Base-by-base conservation (phyloP, 1,284 basidiomycete species). In the Apiotrichum porosum region DNA sequence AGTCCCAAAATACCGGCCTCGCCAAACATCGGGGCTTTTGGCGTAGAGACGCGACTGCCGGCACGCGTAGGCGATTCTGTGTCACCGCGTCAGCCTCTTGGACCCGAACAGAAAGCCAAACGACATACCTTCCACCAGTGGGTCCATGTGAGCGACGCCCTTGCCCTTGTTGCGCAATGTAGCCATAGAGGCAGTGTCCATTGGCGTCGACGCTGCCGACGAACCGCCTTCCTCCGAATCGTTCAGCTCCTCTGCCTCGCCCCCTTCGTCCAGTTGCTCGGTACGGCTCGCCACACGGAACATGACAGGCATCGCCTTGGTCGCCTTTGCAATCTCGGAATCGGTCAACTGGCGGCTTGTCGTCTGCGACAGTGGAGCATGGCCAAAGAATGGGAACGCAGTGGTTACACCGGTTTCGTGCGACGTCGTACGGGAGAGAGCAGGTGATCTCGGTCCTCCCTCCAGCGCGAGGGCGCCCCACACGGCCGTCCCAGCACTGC, bases 281-380 rank as follows among this genome's bases (percentile, higher is more conserved):
- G 21, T 31, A 12, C 22, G 34, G 21, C 51, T 52, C 1, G 48
- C 39, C 13, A 57, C 34, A 4, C 51, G 51, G 4, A 68, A 56
- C 68, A 72, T 70, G 44, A 70, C 66, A 23, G 69, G 71, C 72
- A 74, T 74, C 18, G 63, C 51, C 44, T 64, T 57, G 17, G 62
- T 66, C 0, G 65, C 68, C 35, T 66, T 67, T 44, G 67, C 47
- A 8, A 68, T 19, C 35, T 74, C 72, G 19, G 63, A 61, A 35
- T 69, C 69, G 1, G 61, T 56, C 43, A 66, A 43, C 0, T 45
- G 8, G 6, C 26, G 26, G 26, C 12, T 28, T 12, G 26, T 28
- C 26, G 12, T 28, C 12, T 28, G 26, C n/a, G n/a, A n/a, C n/a
- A n/a, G n/a, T n/a, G n/a, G n/a, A n/a, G n/a, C n/a, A n/a, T n/a